Conservation (phyloP, 78 protist species). For the Diacronema lutheri region DNA sequence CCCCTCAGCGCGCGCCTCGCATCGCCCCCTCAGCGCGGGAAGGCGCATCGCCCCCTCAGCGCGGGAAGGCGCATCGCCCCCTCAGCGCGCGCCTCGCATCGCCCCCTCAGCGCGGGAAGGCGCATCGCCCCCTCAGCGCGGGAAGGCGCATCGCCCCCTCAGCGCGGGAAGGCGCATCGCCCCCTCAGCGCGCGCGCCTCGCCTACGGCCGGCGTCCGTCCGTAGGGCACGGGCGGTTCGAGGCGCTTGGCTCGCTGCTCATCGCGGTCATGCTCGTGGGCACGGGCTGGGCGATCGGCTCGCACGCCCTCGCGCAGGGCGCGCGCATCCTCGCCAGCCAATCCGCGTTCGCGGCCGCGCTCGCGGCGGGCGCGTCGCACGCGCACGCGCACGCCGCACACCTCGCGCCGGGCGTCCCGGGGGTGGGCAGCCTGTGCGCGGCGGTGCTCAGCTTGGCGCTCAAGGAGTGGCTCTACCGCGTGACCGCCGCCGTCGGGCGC, state of each 20-base stretch:
- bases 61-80: too few species aligned
- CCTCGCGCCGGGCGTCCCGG: neutral
- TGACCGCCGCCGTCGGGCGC: neutral
- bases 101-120: too few species aligned
- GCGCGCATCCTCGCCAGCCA: neutral
- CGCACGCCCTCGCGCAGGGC: neutral
- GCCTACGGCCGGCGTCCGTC: neutral
- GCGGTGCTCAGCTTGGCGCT: neutral
- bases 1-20: too few species aligned
- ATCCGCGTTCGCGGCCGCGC: neutral
- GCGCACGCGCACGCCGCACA: too few species aligned
- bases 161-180: too few species aligned
- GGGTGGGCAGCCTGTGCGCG: neutral
- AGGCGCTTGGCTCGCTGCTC: conserved; percentile 7
- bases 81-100: too few species aligned
- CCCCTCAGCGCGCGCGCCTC: too few species aligned
- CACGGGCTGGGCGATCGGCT: neutral
- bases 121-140: too few species aligned
- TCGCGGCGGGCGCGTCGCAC: neutral
- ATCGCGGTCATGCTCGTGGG: neutral
- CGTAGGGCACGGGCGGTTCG: conserved; percentile 22
- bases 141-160: too few species aligned
- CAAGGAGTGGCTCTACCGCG: conserved; percentile 8
- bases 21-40: too few species aligned
- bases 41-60: too few species aligned